Conservation (phyloP, 1,139 yeast species). For the Kurtzmaniella quercitrusa region DNA sequence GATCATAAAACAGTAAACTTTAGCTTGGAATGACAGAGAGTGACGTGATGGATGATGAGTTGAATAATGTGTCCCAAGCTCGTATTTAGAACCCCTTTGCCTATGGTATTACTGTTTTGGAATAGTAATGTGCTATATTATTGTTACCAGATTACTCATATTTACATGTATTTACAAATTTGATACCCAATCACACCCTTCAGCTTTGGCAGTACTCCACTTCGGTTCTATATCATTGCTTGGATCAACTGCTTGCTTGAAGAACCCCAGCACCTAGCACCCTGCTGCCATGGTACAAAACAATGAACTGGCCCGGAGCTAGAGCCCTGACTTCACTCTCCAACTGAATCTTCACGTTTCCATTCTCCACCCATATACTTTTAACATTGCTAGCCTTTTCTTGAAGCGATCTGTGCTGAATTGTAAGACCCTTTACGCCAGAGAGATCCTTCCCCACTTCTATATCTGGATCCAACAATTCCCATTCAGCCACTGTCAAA, state of each 20-base stretch:
- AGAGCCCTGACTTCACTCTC: conserved; percentile 57
- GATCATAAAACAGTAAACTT: too few species aligned
- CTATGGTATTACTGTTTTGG: too few species aligned
- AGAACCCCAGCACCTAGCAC: conserved; percentile 75
- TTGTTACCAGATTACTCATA: too few species aligned
- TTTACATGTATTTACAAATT: too few species aligned
- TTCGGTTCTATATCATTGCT: not conserved
- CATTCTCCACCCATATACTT: conserved; percentile 8
- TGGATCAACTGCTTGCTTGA: conserved; percentile 11
- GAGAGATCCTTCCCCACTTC: conserved; percentile 7
- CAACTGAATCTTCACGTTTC: conserved; percentile 29
- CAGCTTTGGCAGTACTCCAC: too few species aligned
- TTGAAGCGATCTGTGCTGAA: conserved; percentile 74
- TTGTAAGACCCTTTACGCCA: conserved; percentile 22
- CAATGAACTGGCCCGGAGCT: conserved; percentile 87
- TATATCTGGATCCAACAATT: conserved; percentile 37
- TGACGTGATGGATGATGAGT: too few species aligned
- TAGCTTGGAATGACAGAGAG: too few species aligned
- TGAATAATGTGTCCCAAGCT: too few species aligned
- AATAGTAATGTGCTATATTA: too few species aligned
- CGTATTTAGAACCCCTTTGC: too few species aligned
- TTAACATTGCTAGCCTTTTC: conserved; percentile 36
- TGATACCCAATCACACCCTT: too few species aligned
- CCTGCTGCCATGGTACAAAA: conserved; percentile 60
- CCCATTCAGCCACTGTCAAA: conserved; percentile 44